A percentile compares a stretch with the other conserved stretches of the same genome.
These are phyloP conservation scores for Sophora flavescens DNA, from an alignment of 306 rosid species.

Conservation along the genomic window DNA sequence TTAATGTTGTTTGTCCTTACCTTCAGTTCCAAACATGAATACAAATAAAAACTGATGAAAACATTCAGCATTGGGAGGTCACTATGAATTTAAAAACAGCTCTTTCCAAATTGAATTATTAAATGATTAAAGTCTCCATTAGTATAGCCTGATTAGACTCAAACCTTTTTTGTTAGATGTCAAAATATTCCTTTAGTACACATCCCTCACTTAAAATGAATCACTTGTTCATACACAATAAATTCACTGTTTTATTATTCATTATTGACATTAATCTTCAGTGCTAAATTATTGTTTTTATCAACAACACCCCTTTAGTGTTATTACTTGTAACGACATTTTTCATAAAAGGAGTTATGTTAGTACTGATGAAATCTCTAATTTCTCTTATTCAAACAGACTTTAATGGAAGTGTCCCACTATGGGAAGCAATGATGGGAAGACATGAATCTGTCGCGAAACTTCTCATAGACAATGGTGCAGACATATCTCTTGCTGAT, in stretches of 20 bases:
- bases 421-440: constrained; percentile 69
- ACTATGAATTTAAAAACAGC: background rate
- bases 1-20: background rate
- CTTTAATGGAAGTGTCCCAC: constrained; percentile 58
- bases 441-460: constrained; percentile 54
- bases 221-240: constrained; percentile 2
- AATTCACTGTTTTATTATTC: background rate
- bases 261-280: background rate
- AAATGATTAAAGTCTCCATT: background rate
- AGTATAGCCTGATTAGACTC: background rate
- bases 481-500: constrained; percentile 46
- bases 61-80: background rate
- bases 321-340: background rate
- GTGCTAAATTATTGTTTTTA: background rate
- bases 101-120: background rate
- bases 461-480: constrained; percentile 63
- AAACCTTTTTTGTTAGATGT: background rate
- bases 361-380: background rate
- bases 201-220: background rate
- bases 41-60: background rate
- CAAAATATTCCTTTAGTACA: background rate
- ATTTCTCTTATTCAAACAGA: constrained; percentile 52
- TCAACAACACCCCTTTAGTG: background rate
- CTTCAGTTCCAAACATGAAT: background rate
- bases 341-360: background rate